These are phyloP conservation scores for Populus pruinosa DNA, from an alignment of 345 rosid species.

Conservation along the genomic window DNA sequence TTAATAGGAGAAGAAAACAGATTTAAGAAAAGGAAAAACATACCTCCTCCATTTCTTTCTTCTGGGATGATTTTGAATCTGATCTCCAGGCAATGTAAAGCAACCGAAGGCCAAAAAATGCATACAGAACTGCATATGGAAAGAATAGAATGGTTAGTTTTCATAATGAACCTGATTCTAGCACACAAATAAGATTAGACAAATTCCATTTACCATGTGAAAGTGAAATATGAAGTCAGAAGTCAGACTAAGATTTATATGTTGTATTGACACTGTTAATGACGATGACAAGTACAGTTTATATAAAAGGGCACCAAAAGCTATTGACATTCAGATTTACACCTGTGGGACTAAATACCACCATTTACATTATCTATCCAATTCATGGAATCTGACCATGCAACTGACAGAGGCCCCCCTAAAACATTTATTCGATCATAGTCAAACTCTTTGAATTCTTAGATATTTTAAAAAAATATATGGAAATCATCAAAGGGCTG, in stretches of 20 bases:
- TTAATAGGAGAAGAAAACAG: neutral
- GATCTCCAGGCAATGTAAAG: constrained; percentile 99
- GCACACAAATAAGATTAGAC: neutral
- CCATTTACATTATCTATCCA: too few species aligned
- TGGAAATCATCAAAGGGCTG: neutral
- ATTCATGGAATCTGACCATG: neutral
- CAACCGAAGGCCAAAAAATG: constrained; percentile 85
- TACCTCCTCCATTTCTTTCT: constrained; percentile 98
- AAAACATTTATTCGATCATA: neutral
- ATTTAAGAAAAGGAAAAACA: constrained; percentile 10
- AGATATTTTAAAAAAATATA: neutral
- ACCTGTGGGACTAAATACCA: neutral
- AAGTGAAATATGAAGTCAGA: neutral
- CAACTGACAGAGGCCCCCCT: neutral
- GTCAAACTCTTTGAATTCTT: neutral
- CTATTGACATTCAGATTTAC: neutral
- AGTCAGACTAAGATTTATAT: neutral
- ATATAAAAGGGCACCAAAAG: neutral
- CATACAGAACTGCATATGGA: constrained; percentile 66
- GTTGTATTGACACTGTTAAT: neutral
- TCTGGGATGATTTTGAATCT: constrained; percentile 85
- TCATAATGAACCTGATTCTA: neutral
- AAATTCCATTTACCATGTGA: neutral
- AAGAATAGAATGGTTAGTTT: constrained; percentile 2
- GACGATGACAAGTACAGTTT: too few species aligned